Base-by-base conservation (phyloP, 768 basidiomycete genomes). In the Auriscalpium microsporum region DNA sequence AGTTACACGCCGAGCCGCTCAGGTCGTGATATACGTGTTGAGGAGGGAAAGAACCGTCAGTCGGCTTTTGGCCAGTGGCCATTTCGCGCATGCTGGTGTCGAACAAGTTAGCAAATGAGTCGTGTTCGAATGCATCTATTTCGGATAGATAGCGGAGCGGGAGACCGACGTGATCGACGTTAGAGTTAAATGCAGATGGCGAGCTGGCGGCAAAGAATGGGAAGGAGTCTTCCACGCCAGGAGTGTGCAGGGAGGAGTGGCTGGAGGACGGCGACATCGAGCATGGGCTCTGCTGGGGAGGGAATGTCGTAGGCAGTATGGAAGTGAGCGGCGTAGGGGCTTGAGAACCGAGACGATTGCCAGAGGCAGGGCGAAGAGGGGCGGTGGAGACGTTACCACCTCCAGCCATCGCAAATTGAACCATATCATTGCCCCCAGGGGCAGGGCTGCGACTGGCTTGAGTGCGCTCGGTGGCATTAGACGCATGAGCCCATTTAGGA, bases 401-500 rank as follows among this genome's bases (percentile, higher is more conserved):
- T 28, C 28, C 28, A 28, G 28, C 28, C 28, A 28, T 28, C 28
- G 28, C 28, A 28, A 28, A 5, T 28, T 4, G 28, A 7, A 28
- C 28, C 28, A 28, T 28, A 28, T 28, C 28, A 7, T 28, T 28
- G 28, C 4, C 28, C 28, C 28, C 28, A 28, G 4, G 28, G 5
- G 28, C 28, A 2, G 28, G 28, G 28, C 28, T 28, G 28, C 28
- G 28, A 28, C 28, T 28, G 28, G 28, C 28, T 28, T 28, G 28
- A 28, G 5, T 2, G 28, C 28, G 28, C 28, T 28, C 54, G 17
- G 21, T 42, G 9, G 35, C n/a, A n/a, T 54, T 45, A 19, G 45
- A 53, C 23, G 36, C 35, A 56, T 69, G 69, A 5, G 63, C 63
- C 83, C 83, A 86, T 34, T 82, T 78, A 17, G 84, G 84, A 64